Base-by-base conservation (phyloP, 2,329 filamentous ascomycete genomes). In the Colletotrichum liriopes region DNA sequence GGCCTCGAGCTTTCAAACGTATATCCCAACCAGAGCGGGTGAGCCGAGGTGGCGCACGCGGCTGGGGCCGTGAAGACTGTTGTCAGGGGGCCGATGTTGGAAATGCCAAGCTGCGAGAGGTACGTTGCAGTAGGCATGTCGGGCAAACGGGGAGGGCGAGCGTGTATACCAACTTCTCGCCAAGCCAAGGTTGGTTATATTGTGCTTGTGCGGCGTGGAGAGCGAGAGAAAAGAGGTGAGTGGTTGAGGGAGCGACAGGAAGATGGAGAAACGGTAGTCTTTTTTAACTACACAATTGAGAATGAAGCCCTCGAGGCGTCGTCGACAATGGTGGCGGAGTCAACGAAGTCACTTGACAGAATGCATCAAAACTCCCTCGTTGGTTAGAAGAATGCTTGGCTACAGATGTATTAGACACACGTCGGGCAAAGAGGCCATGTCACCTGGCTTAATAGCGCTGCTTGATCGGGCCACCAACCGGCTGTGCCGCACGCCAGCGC, bases 31-130 rank as follows among this genome's bases (percentile, higher is more conserved):
- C 11, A 37, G 11, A 37, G 35, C 2, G 35, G 35, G 8, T 37
- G 35, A 2, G 35, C 35, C 8, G 35, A 37, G 35, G 72, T 76
- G 35, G 70, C 60, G 18, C 74, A 76, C 9, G 65, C 54, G 3
- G 67, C 26, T 1, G 72, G 67, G 5, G 74, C 58, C 9, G 75
- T 76, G 41, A 67, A 76, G 16, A 72, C 72, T 32, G 75, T 76
- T 2, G 74, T 76, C 51, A 75, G 47, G n/a, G 74, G 74, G 32
- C 75, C 75, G 52, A 72, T 37, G 49, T 75, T 73, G 51, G 51
- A 37, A n/a, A 73, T n/a, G 9, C 26, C 32, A 14, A 55, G 20
- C 8, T 65, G 47, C 0, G 56, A 60, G 4, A 58, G 6, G n/a
- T n/a, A 20, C 8, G 66, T 56, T 3, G 47, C 37, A 8, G 47